A percentile compares a stretch with the other conserved stretches of the same genome.
Conservation (phyloP, 192 early-diverging fungal genomes). For the Coemansia sp. region DNA sequence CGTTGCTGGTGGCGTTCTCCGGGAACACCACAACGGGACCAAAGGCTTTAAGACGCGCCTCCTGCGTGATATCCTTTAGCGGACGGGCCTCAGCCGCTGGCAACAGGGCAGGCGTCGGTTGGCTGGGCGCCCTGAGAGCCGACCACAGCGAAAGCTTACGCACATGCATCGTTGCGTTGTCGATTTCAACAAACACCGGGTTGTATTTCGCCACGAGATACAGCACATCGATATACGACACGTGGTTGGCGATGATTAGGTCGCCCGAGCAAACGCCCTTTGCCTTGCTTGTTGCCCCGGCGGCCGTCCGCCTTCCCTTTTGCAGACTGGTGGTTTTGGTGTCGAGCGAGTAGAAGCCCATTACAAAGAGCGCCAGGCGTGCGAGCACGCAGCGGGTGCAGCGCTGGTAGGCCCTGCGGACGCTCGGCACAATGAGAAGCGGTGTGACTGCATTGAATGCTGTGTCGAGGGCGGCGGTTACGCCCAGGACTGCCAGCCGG, state of each 20-base stretch:
- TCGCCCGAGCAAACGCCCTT: constrained; percentile 58
- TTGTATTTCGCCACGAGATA: constrained; percentile 66
- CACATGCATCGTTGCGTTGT: constrained; percentile 33
- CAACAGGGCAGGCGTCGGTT: constrained; percentile 33
- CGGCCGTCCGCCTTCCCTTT: constrained; percentile 55
- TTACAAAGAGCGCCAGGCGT: constrained; percentile 60
- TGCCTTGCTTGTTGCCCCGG: not conserved
- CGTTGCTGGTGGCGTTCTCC: constrained; percentile 77
- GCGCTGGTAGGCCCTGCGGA: constrained; percentile 16
- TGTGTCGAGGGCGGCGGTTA: constrained; percentile 50
- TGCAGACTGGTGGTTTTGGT: constrained; percentile 62
- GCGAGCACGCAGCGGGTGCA: constrained; percentile 35
- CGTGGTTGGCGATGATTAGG: constrained; percentile 77
- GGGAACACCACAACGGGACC: constrained; percentile 49
- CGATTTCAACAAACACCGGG: constrained; percentile 53
- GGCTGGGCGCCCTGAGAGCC: constrained; percentile 30
- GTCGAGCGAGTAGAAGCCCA: constrained; percentile 77
- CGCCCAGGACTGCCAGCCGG: constrained; percentile 50
- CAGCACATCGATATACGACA: constrained; percentile 79
- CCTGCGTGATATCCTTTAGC: constrained; percentile 25
- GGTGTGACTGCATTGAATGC: constrained; percentile 14
- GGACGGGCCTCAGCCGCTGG: constrained; percentile 28
- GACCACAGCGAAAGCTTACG: constrained; percentile 27
- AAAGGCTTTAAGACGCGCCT: constrained; percentile 16
- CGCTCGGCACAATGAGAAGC: constrained; percentile 24